Conservation (phyloP, 1,139 yeast species). For the Hyphopichia pseudoburtonii region DNA sequence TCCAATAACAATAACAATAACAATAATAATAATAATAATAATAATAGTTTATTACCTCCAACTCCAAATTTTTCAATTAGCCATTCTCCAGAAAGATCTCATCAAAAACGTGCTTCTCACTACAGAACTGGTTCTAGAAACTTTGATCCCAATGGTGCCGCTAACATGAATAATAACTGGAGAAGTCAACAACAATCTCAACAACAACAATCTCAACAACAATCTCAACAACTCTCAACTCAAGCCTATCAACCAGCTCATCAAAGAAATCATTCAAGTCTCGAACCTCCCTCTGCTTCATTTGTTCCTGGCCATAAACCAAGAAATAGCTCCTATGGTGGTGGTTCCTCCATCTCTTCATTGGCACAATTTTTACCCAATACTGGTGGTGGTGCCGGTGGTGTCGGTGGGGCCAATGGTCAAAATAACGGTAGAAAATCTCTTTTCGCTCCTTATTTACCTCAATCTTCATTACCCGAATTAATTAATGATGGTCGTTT, state of each 20-base stretch:
- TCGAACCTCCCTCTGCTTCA: conserved; percentile 49
- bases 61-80: conserved; percentile 43
- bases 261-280: conserved; percentile 27
- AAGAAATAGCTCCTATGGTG: conserved; percentile 65
- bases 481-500: conserved; percentile 85
- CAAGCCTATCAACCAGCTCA: conserved; percentile 5
- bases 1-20: conserved; percentile 11
- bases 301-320: conserved; percentile 83
- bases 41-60: conserved; percentile 39
- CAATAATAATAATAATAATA: conserved; percentile 8
- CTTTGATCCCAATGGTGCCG: conserved; percentile 44
- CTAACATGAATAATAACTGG: conserved; percentile 63
- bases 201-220: conserved; percentile 10
- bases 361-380: conserved; percentile 39
- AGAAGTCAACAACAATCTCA: conserved; percentile 43
- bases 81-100: conserved; percentile 44
- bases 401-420: conserved; percentile 16
- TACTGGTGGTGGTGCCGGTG: conserved; percentile 18
- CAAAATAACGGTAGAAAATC: conserved; percentile 66
- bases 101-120: conserved; percentile 50
- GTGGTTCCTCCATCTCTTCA: conserved; percentile 63
- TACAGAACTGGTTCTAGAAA: conserved; percentile 58
- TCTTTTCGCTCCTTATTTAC: conserved; percentile 91
- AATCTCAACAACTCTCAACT: conserved; percentile 10
- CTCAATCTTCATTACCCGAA: conserved; percentile 90